phyloP scores from a whole-genome alignment of 805 yeast species.

The Lipomyces spencermartinsiae region DNA sequence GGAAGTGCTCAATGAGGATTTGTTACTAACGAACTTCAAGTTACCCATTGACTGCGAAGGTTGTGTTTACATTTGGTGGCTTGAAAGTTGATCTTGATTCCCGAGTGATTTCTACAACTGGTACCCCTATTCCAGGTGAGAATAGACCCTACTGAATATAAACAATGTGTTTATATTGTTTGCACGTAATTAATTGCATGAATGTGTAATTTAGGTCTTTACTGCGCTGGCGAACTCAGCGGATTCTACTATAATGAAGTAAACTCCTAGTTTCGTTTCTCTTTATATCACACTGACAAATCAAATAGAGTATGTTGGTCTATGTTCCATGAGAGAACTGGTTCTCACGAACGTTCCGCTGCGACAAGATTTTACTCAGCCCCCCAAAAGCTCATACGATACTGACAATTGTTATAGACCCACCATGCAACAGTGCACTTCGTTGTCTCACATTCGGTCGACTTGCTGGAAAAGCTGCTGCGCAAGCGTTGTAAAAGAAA shows the following conservation, averaged over 20 bases:
- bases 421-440: constrained; percentile 8
- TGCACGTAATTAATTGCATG: neutral
- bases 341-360: too few species aligned
- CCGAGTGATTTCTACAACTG: too few species aligned
- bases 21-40: too few species aligned
- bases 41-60: too few species aligned
- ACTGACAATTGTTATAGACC: neutral
- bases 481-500: neutral
- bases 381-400: neutral
- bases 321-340: neutral
- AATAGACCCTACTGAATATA: too few species aligned
- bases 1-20: too few species aligned
- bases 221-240: constrained; percentile 11
- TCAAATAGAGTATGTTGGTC: neutral
- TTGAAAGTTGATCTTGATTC: too few species aligned
- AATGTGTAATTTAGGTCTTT: too few species aligned
- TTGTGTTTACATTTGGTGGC: too few species aligned
- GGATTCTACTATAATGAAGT: constrained; percentile 1
- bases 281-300: constrained; percentile 2
- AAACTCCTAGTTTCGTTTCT: neutral
- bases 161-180: too few species aligned
- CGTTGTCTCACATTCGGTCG: constrained; percentile 6
- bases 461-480: constrained; percentile 6
- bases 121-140: too few species aligned
- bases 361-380: too few species aligned